Conservation (phyloP, 2,329 filamentous ascomycete genomes). For the Lasiodiplodia theobromae region DNA sequence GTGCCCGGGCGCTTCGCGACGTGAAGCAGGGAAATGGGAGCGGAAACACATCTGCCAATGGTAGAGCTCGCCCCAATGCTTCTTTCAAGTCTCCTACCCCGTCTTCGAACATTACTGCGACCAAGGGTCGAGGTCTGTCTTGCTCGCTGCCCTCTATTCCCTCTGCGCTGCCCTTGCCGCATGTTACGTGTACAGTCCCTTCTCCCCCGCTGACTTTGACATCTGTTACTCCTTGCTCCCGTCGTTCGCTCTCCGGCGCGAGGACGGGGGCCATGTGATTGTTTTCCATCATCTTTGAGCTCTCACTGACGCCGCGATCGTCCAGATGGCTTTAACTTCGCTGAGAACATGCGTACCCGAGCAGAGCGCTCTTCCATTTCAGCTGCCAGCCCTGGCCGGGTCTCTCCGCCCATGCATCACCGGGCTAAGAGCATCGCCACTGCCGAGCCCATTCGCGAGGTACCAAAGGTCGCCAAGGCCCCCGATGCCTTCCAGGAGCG, state of each 20-base stretch:
- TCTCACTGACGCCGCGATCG: constrained; percentile 67
- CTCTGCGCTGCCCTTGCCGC: constrained; percentile 27
- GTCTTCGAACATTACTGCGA: constrained; percentile 53
- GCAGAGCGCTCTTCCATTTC: constrained; percentile 77
- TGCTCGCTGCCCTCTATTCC: constrained; percentile 47
- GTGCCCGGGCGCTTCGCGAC: constrained; percentile 77
- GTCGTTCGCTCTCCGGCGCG: constrained; percentile 8
- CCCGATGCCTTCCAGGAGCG: constrained; percentile 96
- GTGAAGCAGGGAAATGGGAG: constrained; percentile 63
- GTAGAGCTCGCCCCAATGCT: constrained; percentile 61
- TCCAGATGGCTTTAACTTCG: constrained; percentile 96
- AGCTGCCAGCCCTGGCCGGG: constrained; percentile 53
- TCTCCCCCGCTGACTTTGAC: constrained; percentile 38
- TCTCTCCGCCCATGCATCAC: constrained; percentile 57
- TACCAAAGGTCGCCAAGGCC: constrained; percentile 63
- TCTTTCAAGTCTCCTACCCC: constrained; percentile 57
- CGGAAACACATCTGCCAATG: constrained; percentile 63
- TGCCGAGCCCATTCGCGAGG: constrained; percentile 63
- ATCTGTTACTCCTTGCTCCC: neutral
- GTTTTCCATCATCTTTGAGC: constrained; percentile 48
- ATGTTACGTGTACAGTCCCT: constrained; percentile 36
- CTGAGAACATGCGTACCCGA: constrained; percentile 90
- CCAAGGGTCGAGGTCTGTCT: constrained; percentile 66
- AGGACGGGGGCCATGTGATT: constrained; percentile 16
- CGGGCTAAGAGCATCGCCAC: constrained; percentile 72